Evolutionary conservation across 352 stramenopile genomes (phyloP), one percentile per base, ranked within the genome.

Genomic region (Phytophthora aleatoria): DNA sequence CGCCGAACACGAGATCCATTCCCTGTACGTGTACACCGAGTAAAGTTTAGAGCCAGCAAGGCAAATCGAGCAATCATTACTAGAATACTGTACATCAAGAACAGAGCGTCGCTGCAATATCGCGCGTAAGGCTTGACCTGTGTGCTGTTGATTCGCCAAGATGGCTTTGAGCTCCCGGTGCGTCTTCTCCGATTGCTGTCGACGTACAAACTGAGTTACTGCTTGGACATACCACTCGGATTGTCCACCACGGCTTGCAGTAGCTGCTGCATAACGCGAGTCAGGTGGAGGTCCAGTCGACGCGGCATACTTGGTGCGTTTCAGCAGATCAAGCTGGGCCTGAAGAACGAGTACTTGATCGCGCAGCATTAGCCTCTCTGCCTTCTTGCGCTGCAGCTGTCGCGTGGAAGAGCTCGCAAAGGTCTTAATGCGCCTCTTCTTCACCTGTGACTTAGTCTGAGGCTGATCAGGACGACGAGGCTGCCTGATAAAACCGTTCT

Each of bases 351-450:
- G 39, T 11, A 35, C 26, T 38, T 69, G 39, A 7, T 64, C 55
- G 3, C 50, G 41, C 30, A 69, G 43, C 15, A 39, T 42, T 54
- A 20, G 3, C 13, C 16, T 43, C 35, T 69, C 62, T n/a, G 49
- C 48, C 6, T 51, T 69, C 20, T 65, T 69, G 3, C 55, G 39
- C 36, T 69, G 55, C 31, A 65, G 35, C n/a, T 65, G 62, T 6
- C 55, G 54, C 24, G 55, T 69, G 11, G 62, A 69, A 24, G 62
- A 69, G 28, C 62, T 69, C 3, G 62, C 62, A 47, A 64, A 65
- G 1, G 48, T 65, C 16, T 60, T 64, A 50, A 65, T 35, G 12
- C 62, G 62, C 28, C 39, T 52, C 45, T 64, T 69, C 41, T 65
- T 69, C 16, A 47, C 31, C 26, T 24, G 61, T 5, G 43, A 0